Conservation (phyloP, 1,284 basidiomycete genomes). For the Heterobasidion irregulare region DNA sequence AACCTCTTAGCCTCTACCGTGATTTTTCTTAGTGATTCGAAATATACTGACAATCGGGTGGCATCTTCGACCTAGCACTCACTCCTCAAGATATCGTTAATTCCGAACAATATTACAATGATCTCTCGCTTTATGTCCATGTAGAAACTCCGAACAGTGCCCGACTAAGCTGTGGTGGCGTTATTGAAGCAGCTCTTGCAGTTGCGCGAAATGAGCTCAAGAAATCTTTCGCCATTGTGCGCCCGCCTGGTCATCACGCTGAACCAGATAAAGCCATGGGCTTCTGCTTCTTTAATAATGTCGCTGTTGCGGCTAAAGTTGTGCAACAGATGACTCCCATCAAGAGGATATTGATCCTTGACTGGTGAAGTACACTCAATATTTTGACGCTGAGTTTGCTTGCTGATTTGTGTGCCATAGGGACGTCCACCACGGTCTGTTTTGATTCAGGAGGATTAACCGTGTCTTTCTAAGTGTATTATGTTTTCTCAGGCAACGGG, state of each 20-base stretch:
- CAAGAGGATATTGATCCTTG: slow-evolving; percentile 85
- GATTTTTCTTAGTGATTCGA: slow-evolving; percentile 8
- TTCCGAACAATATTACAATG: slow-evolving; percentile 77
- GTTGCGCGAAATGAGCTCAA: slow-evolving; percentile 79
- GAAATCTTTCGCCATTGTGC: slow-evolving; percentile 92
- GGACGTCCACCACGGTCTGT: slow-evolving; percentile 94
- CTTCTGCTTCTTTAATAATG: slow-evolving; percentile 99
- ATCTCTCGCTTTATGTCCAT: slow-evolving; percentile 89
- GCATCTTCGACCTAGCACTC: slow-evolving; percentile 40
- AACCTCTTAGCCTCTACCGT: neutral
- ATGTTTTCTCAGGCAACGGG: slow-evolving; percentile 67
- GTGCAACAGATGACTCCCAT: slow-evolving; percentile 61
- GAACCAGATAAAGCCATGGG: slow-evolving; percentile 98
- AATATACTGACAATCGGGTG: slow-evolving; percentile 5
- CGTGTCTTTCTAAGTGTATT: neutral
- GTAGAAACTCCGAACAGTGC: slow-evolving; percentile 81
- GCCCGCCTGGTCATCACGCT: slow-evolving; percentile 97
- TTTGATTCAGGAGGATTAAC: neutral
- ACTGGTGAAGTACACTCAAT: slow-evolving; percentile 63
- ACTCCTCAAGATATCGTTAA: slow-evolving; percentile 64
- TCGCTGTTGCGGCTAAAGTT: slow-evolving; percentile 85
- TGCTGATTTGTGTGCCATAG: slow-evolving; percentile 29
- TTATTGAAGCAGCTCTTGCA: slow-evolving; percentile 84
- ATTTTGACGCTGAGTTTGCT: neutral
- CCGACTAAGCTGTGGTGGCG: slow-evolving; percentile 87